Base-by-base conservation (phyloP, 106 monocot genomes). In the Dendrobium huoshanense region DNA sequence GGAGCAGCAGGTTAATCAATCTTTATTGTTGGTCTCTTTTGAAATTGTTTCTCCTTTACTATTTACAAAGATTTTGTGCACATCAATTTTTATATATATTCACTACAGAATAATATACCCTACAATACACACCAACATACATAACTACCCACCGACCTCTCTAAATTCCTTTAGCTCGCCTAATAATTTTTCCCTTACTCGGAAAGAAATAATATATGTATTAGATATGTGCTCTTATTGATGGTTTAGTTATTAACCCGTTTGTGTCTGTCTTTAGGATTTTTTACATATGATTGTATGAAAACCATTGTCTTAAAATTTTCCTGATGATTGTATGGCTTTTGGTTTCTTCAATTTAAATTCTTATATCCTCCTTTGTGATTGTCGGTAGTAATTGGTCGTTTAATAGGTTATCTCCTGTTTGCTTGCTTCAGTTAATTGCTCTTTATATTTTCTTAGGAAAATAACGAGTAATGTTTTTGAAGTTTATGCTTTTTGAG, bases 1-100 rank as follows among this genome's bases (percentile, higher is more conserved):
- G 74, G 74, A 75, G 7, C 74, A 75, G n/a, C 74, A 75, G 74
- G 74, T 44, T 75, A 44, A 4, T 44, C 19, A 2, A 44, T 75
- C 18, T 9, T 75, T 43, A 44, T 7, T 20, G 25, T 22, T 44
- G 22, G 6, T 42, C 3, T 70, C 15, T 31, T 70, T 13, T 51
- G 13, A 13, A 51, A 51, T 51, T 51, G 15, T 10, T 10, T 10
- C 51, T 13, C 13, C 13, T 13, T 15, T 45, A 45, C 45, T 45
- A 45, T 45, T 45, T 51, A 3, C 15, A 51, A 13, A 16, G 10
- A 51, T 51, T 37, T 51, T 51, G 51, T 51, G 13, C 13, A 2
- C 51, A 51, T 51, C 16, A 51, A 51, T 45, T 45, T 45, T 45
- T 45, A 1, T 7, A 45, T 7, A 45, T 51, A 51, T 15, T 13